Conservation (phyloP, 2,329 filamentous ascomycete species). For the Ceratocystis alfenasii region DNA sequence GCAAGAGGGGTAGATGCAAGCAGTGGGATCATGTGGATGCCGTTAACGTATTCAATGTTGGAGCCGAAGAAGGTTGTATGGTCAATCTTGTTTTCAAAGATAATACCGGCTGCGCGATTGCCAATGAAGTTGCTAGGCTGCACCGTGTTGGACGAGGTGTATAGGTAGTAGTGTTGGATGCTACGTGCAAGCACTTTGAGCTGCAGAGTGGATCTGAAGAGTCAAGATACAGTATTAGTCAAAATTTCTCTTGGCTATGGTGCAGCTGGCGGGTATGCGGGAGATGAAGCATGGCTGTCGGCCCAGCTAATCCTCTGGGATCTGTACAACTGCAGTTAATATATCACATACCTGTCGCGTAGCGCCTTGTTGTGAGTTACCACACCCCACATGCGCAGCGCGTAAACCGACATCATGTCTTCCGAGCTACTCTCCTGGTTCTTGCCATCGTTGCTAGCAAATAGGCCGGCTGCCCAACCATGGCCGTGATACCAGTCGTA, state of each 20-base stretch:
- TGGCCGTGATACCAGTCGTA: conserved; percentile 97
- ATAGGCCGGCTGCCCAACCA: conserved; percentile 78
- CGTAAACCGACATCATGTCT: conserved; percentile 77
- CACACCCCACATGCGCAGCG: conserved; percentile 86
- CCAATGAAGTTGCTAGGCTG: conserved; percentile 66
- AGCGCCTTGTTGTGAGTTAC: conserved; percentile 64
- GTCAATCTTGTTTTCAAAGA: conserved; percentile 94
- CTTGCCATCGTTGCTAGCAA: conserved; percentile 60
- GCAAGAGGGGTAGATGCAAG: conserved; percentile 56
- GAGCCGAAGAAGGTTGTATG: conserved; percentile 81
- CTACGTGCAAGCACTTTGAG: conserved; percentile 64
- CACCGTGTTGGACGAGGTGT: conserved; percentile 53
- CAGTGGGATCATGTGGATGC: conserved; percentile 75
- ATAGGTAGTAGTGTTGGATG: conserved; percentile 71
- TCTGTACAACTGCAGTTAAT: background rate
- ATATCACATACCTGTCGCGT: conserved; percentile 50
- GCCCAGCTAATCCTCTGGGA: background rate
- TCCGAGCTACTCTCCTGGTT: conserved; percentile 82
- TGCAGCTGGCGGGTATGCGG: background rate
- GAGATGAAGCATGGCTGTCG: background rate
- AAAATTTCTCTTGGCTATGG: background rate
- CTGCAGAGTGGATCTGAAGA: conserved; percentile 60
- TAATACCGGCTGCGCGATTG: conserved; percentile 60
- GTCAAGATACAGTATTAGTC: conserved; percentile 4
- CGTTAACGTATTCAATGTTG: conserved; percentile 58